Percentiles rank a stretch among this genome's conserved stretches.
Conservation (phyloP, 2,329 filamentous ascomycete genomes). For the Clarireedia sp. region DNA sequence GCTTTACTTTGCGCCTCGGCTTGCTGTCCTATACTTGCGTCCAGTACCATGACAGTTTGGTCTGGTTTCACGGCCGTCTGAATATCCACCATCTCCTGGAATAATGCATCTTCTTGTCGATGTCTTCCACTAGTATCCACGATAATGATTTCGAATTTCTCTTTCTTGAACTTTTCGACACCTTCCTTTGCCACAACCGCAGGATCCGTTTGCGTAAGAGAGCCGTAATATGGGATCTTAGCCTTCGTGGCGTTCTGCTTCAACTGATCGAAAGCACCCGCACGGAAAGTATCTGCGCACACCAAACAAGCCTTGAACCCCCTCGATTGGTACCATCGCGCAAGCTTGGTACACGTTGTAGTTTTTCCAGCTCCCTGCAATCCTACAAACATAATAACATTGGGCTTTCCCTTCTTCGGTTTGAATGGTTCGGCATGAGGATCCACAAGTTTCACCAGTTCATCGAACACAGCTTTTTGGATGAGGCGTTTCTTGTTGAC, state of each 20-base stretch:
- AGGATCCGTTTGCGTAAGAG: slow-evolving; percentile 90
- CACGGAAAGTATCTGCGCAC: slow-evolving; percentile 96
- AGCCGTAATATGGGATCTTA: slow-evolving; percentile 98
- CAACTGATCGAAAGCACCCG: slow-evolving; percentile 94
- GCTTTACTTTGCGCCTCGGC: slow-evolving; percentile 91
- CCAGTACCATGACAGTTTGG: slow-evolving; percentile 97
- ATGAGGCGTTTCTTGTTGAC: slow-evolving; percentile 98
- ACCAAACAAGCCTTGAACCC: slow-evolving; percentile 91
- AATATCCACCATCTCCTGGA: slow-evolving; percentile 97
- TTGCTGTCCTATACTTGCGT: slow-evolving; percentile 92
- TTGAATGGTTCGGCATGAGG: slow-evolving; percentile 94
- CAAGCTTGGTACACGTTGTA: slow-evolving; percentile 95
- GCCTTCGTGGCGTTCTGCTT: slow-evolving; percentile 99
- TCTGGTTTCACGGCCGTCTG: slow-evolving; percentile 84
- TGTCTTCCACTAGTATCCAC: slow-evolving; percentile 95
- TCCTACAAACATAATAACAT: slow-evolving; percentile 99
- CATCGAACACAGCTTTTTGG: slow-evolving; percentile 95
- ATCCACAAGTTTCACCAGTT: slow-evolving; percentile 90
- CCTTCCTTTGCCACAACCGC: slow-evolving; percentile 89
- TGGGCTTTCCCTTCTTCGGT: slow-evolving; percentile 90
- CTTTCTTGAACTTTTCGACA: slow-evolving; percentile 98
- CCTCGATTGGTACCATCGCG: slow-evolving; percentile 85
- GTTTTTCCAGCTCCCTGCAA: slow-evolving; percentile 97
- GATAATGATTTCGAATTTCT: slow-evolving; percentile 96
- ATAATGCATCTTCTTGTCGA: slow-evolving; percentile 87